phyloP scores from a whole-genome alignment of 164 flowering plant species.

The Aristolochia californica region DNA sequence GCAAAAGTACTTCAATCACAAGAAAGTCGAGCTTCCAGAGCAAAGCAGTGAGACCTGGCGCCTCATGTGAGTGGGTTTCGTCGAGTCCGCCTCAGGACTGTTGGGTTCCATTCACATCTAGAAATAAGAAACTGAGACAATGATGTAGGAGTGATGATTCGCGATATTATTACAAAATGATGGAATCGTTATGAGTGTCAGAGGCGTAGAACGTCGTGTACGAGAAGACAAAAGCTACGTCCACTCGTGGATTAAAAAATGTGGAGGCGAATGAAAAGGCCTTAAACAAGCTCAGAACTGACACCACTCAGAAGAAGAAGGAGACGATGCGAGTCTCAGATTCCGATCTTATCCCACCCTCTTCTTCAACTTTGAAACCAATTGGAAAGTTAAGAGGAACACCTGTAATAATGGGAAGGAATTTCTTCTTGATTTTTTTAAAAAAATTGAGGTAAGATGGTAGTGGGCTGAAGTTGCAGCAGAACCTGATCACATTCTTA shows the following conservation, averaged over 20 bases:
- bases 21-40: background rate
- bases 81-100: background rate
- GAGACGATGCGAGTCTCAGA: slow-evolving; percentile 6
- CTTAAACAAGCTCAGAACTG: slow-evolving; percentile 14
- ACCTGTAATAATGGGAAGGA: background rate
- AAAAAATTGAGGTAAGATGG: no score
- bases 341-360: slow-evolving; percentile 16
- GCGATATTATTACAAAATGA: slow-evolving; percentile 3
- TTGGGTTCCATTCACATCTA: background rate
- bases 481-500: no score
- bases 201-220: background rate
- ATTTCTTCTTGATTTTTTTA: background rate
- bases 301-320: slow-evolving; percentile 11
- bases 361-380: background rate
- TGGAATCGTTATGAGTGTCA: background rate
- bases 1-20: no score
- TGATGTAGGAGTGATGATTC: background rate
- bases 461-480: no score
- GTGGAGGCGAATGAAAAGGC: slow-evolving; percentile 11
- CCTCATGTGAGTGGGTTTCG: background rate
- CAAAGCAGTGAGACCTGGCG: background rate
- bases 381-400: background rate
- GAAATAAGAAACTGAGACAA: background rate
- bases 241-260: background rate
- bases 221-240: slow-evolving; percentile 7